A percentile compares a stretch with the other conserved stretches of the same genome.
These are phyloP conservation scores for Trichophyton simii DNA, from an alignment of 2,329 filamentous ascomycete genomes.

Conservation along the genomic window DNA sequence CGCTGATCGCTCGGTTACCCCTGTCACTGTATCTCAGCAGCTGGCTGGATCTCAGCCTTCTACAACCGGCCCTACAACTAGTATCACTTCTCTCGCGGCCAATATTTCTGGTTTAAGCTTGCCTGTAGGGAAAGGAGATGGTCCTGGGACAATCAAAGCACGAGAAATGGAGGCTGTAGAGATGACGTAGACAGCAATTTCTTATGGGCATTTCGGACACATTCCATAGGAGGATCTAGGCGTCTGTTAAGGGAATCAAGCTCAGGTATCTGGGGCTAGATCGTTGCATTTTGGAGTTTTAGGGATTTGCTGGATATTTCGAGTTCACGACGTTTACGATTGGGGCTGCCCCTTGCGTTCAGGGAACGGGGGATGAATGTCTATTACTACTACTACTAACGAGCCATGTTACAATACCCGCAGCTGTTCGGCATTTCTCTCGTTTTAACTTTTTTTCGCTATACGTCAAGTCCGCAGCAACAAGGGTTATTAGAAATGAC, in stretches of 20 bases:
- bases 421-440: neutral
- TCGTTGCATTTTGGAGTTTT: neutral
- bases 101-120: constrained; percentile 36
- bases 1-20: constrained; percentile 42
- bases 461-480: neutral
- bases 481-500: neutral
- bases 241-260: neutral
- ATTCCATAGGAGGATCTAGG: neutral
- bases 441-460: neutral
- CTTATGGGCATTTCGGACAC: neutral
- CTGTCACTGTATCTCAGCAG: constrained; percentile 30
- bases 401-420: neutral
- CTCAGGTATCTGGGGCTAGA: neutral
- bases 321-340: neutral
- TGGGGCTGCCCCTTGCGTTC: neutral
- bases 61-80: constrained; percentile 19
- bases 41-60: constrained; percentile 24
- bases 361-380: neutral
- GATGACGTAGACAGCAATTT: constrained; percentile 32
- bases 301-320: neutral
- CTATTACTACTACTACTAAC: neutral
- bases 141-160: constrained; percentile 17
- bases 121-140: constrained; percentile 22
- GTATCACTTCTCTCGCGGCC: constrained; percentile 33
- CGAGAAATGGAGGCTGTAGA: constrained; percentile 36